phyloP scores from a whole-genome alignment of 306 rosid genomes.

The Rosa multiflora region DNA sequence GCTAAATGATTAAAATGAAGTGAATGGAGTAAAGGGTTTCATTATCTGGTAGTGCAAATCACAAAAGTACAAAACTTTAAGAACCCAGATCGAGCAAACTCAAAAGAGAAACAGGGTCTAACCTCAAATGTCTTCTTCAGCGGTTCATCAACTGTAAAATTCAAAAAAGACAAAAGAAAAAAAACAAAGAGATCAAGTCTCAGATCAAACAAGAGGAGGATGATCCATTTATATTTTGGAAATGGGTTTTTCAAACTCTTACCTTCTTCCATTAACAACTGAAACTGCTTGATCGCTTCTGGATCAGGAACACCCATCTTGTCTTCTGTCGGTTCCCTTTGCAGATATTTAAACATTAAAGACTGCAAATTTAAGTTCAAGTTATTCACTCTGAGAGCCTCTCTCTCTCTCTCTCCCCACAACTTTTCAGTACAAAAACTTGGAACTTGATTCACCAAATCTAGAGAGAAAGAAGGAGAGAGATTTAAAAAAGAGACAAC shows the following conservation, averaged over 20 bases:
- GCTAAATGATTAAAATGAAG: conserved; percentile 1
- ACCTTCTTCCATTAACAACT: conserved; percentile 69
- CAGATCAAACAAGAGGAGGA: conserved; percentile 35
- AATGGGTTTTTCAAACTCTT: conserved; percentile 16
- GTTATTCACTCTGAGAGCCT: conserved; percentile 10
- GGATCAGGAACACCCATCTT: conserved; percentile 64
- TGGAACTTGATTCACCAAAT: conserved; percentile 11
- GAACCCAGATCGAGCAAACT: conserved; percentile 29
- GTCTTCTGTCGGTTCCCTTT: conserved; percentile 14
- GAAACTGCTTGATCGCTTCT: conserved; percentile 76
- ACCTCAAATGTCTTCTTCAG: conserved; percentile 77
- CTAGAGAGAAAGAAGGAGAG: conserved; percentile 19
- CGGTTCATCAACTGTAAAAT: conserved; percentile 63
- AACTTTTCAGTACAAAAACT: conserved; percentile 1
- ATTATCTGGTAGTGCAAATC: neutral
- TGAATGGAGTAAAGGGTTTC: neutral
- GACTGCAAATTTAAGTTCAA: conserved; percentile 15
- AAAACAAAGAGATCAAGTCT: neutral
- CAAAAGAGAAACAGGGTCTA: neutral
- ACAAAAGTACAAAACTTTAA: conserved; percentile 6
- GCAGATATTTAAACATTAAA: conserved; percentile 15
- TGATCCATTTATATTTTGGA: conserved; percentile 9
- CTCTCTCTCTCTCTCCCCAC: conserved; percentile 3
- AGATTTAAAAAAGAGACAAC: neutral
- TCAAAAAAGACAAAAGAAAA: neutral